phyloP scores from a whole-genome alignment of 1,284 basidiomycete genomes.

The Ceratobasidium sp. region DNA sequence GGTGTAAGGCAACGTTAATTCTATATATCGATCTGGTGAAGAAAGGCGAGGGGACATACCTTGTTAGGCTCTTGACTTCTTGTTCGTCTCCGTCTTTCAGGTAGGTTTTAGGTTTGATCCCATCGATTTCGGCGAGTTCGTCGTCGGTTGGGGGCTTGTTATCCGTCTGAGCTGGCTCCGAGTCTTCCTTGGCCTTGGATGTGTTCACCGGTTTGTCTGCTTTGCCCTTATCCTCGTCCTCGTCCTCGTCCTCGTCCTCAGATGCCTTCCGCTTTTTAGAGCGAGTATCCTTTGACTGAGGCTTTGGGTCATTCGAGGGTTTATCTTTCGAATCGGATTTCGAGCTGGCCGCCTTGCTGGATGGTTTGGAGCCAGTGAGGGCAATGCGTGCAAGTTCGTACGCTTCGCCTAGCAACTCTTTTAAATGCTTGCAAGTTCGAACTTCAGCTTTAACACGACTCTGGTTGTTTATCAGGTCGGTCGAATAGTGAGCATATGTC shows the following conservation, averaged over 20 bases:
- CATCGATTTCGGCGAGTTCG: constrained; percentile 63
- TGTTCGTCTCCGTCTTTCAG: constrained; percentile 63
- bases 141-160: constrained; percentile 49
- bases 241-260: constrained; percentile 10
- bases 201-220: neutral
- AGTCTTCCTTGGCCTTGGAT: neutral
- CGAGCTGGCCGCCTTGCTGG: constrained; percentile 5
- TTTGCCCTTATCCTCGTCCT: neutral
- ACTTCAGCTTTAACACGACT: constrained; percentile 38
- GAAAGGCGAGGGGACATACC: constrained; percentile 53
- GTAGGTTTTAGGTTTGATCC: constrained; percentile 62
- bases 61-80: constrained; percentile 62
- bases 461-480: neutral
- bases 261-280: constrained; percentile 33
- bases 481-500: neutral
- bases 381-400: constrained; percentile 40
- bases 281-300: neutral
- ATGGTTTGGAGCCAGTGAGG: constrained; percentile 13
- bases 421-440: constrained; percentile 40
- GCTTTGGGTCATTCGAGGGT: neutral
- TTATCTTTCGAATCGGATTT: neutral
- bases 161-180: neutral
- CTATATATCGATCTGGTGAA: neutral
- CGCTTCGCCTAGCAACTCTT: constrained; percentile 34
- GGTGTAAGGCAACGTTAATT: neutral